Conservation (phyloP, 2,329 filamentous ascomycete genomes). For the Ophiocordyceps sinensis region DNA sequence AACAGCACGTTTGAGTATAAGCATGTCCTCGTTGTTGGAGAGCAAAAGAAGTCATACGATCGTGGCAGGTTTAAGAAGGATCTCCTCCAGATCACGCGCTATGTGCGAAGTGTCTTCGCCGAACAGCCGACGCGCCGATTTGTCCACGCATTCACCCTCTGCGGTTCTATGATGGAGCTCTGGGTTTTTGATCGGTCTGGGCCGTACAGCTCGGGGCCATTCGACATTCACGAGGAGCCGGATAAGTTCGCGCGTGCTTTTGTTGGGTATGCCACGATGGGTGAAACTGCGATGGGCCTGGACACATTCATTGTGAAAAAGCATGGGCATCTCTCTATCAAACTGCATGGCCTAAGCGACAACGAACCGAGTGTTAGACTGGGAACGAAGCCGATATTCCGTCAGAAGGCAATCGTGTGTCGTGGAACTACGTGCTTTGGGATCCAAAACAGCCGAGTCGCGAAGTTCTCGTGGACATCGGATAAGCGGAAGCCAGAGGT, state of each 20-base stretch:
- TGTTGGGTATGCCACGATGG: conserved; percentile 8
- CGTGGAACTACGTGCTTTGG: conserved; percentile 7
- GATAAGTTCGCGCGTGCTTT: conserved; percentile 6
- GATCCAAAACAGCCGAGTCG: conserved; percentile 2
- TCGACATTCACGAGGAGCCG: conserved; percentile 6
- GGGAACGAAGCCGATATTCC: conserved; percentile 2
- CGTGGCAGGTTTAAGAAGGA: conserved; percentile 5
- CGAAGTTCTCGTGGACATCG: conserved; percentile 7
- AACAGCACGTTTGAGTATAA: conserved; percentile 5
- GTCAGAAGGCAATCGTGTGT: conserved; percentile 6
- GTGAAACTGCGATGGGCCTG: conserved; percentile 6
- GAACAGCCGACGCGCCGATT: conserved; percentile 9
- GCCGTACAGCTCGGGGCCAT: conserved; percentile 5
- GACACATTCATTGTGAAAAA: conserved; percentile 3
- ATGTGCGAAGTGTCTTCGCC: conserved; percentile 5
- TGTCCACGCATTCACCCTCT: conserved; percentile 5
- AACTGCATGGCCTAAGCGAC: conserved; percentile 1
- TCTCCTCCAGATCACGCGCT: conserved; percentile 7
- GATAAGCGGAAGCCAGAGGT: conserved; percentile 4
- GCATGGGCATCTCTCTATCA: conserved; percentile 1
- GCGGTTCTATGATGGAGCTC: conserved; percentile 7
- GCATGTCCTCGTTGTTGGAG: conserved; percentile 8
- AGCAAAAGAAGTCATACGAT: conserved; percentile 7
- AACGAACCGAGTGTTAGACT: conserved; percentile 1
- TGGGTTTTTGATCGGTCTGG: conserved; percentile 11